phyloP scores from a whole-genome alignment of 2,329 filamentous ascomycete species.

The Verruconis gallopava region DNA sequence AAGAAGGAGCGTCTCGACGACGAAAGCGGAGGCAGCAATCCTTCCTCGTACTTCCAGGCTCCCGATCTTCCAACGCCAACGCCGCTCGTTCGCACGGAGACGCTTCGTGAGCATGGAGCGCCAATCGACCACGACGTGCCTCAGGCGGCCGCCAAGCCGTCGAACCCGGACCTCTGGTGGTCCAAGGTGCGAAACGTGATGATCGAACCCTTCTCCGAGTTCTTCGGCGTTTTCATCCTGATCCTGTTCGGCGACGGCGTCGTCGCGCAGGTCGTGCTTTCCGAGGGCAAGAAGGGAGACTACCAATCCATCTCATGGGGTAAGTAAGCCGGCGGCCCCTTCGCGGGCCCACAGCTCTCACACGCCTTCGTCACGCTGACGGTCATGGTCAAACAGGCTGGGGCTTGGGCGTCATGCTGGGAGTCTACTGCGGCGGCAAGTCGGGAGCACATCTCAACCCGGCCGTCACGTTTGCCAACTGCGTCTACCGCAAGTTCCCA shows the following conservation, averaged over 20 bases:
- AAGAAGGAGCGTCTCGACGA: background rate
- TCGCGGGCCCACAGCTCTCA: too few species aligned
- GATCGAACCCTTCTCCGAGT: conserved; percentile 52
- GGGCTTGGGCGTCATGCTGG: conserved; percentile 28
- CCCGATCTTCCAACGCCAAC: background rate
- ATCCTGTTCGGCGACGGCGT: conserved; percentile 59
- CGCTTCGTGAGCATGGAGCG: conserved; percentile 8
- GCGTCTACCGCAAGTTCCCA: conserved; percentile 38
- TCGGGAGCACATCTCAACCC: conserved; percentile 38
- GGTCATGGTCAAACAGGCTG: background rate
- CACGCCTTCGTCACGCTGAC: too few species aligned
- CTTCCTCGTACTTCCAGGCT: background rate
- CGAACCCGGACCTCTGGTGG: conserved; percentile 35
- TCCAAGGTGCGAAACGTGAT: conserved; percentile 36
- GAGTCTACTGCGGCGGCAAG: conserved; percentile 34
- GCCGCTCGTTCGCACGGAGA: conserved; percentile 1
- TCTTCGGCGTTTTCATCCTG: conserved; percentile 54
- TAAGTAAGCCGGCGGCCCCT: background rate
- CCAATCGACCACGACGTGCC: conserved; percentile 14
- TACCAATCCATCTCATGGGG: conserved; percentile 11
- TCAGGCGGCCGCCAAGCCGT: conserved; percentile 10
- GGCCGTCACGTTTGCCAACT: conserved; percentile 29
- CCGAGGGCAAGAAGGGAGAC: conserved; percentile 8
- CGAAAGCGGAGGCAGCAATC: background rate
- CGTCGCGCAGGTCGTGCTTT: conserved; percentile 55